Base-by-base conservation (phyloP, 2,329 filamentous ascomycete genomes). In the Cercospora zeina region DNA sequence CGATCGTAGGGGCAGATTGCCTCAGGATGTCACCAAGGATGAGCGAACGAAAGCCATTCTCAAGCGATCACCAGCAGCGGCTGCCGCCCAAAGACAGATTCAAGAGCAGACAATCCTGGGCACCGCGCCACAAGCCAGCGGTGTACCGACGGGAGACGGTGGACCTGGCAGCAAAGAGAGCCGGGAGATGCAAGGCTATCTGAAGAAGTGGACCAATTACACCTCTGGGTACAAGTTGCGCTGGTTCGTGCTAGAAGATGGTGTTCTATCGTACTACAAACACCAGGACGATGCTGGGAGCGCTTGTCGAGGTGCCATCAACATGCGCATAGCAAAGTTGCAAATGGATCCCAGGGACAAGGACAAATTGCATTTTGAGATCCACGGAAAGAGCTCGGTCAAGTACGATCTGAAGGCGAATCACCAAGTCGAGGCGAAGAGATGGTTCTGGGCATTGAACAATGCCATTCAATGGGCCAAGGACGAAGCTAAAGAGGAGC, bases 191-290 rank as follows among this genome's bases (percentile, higher is more conserved):
- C 97, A 96, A 79, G 95, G 95, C 6, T 99, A 97, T 75, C 81
- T 99, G 61, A 97, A 97, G 79, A 99, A 99, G 76, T 99, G 95
- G 95, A 99, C 95, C 53, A 99, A 99, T 75, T 99, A 99, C 75
- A 93, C 93, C 21, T 93, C 90, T 73, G 95, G 95, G 8, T 99
- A 97, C 79, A 96, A 99, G 78, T 77, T 99, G 66, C 85, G 95
- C 63, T 99, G 93, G 93, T 99, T 99, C 74, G 95, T 97, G 13
- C 85, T 99, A 8, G 95, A 99, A 74, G 95, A 99, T 74, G 95
- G 95, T 11, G 93, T 99, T 11, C 78, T 99, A 68, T 97, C 95
- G 77, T 99, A 99, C 79, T 99, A 97, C 81, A 99, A 99, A 78
- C 91, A 97, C 75, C 95, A 99, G 78, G 95, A 99, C 74, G 95